A percentile compares a stretch with the other conserved stretches of the same genome.
These are phyloP conservation scores for Thelephora aurantiotincta DNA, from an alignment of 768 basidiomycete genomes.

Conservation along the genomic window DNA sequence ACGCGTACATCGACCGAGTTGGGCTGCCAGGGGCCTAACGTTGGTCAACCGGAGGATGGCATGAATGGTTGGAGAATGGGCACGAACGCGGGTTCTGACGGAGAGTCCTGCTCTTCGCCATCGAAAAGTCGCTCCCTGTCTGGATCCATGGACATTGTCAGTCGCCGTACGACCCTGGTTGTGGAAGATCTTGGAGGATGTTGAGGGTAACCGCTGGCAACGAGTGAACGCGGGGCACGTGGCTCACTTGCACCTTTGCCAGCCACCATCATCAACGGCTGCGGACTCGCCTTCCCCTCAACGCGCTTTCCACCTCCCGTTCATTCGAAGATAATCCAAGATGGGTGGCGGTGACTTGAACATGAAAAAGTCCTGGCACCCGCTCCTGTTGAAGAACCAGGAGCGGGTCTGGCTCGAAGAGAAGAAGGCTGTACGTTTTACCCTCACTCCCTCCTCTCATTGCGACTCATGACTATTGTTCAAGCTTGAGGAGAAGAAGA, in stretches of 20 bases:
- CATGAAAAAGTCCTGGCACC: conserved; percentile 99
- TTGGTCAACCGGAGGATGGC: not conserved
- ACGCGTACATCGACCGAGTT: conserved; percentile 71
- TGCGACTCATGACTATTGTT: not conserved
- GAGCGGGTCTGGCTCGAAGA: conserved; percentile 99
- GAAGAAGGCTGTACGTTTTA: conserved; percentile 71
- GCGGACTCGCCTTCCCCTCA: conserved; percentile 6
- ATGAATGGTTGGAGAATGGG: not conserved
- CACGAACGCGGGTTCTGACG: not conserved
- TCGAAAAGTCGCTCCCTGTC: not conserved
- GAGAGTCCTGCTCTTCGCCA: not conserved
- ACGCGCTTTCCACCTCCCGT: conserved; percentile 3
- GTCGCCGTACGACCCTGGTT: too few relatives aligned
- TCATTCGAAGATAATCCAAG: conserved; percentile 27
- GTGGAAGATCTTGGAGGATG: too few relatives aligned
- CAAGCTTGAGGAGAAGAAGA: conserved; percentile 97
- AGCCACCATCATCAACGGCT: conserved; percentile 1
- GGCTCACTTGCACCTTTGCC: conserved; percentile 16
- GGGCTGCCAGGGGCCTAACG: conserved; percentile 26
- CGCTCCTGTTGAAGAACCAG: conserved; percentile 95
- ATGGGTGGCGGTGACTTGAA: conserved; percentile 99
- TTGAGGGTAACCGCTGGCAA: conserved; percentile 3
- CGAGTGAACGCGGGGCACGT: too few relatives aligned
- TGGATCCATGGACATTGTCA: too few relatives aligned
- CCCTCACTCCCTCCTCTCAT: not conserved